Percentiles rank a stretch among this genome's conserved stretches.
Evolutionary conservation across 148 eudicot species (phyloP).

Genomic region (Linanthus parryae): DNA sequence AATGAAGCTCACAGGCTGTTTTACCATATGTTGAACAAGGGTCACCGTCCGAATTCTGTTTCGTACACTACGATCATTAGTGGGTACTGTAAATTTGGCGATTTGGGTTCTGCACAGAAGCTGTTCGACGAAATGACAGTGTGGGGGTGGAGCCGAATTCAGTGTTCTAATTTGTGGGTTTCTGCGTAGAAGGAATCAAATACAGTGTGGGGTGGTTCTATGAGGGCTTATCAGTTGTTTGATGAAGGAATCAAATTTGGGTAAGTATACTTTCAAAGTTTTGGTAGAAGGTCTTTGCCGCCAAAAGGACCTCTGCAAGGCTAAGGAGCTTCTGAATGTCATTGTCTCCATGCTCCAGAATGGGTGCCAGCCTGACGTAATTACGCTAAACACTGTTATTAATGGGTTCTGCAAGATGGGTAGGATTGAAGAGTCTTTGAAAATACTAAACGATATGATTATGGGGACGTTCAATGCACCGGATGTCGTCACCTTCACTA

Average conservation of each 20-base stretch:
- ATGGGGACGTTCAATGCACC: conserved; percentile 63
- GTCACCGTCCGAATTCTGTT: conserved; percentile 56
- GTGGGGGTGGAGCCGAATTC: conserved; percentile 44
- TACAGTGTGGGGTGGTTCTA: too few relatives aligned
- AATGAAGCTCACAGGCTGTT: conserved; percentile 49
- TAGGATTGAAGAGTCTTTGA: conserved; percentile 54
- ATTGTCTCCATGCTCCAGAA: conserved; percentile 62
- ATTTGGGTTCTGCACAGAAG: conserved; percentile 42
- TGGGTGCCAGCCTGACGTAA: conserved; percentile 64
- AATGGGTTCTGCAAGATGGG: conserved; percentile 73
- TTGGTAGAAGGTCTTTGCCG: conserved; percentile 74
- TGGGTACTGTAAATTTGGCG: conserved; percentile 62
- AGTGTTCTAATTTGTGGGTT: conserved; percentile 67
- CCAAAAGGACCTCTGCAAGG: conserved; percentile 46
- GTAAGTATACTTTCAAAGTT: conserved; percentile 57
- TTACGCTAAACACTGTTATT: conserved; percentile 71
- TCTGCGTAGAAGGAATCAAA: conserved; percentile 54
- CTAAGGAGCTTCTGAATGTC: conserved; percentile 64
- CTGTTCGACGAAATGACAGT: conserved; percentile 68
- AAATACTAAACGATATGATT: conserved; percentile 69
- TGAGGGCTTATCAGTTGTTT: conserved; percentile 88
- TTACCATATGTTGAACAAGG: conserved; percentile 48
- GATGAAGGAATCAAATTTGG: conserved; percentile 67
- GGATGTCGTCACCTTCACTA: conserved; percentile 73
- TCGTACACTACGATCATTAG: conserved; percentile 65